Conservation (phyloP, 805 yeast genomes). For the Teunomyces funiuensis region DNA sequence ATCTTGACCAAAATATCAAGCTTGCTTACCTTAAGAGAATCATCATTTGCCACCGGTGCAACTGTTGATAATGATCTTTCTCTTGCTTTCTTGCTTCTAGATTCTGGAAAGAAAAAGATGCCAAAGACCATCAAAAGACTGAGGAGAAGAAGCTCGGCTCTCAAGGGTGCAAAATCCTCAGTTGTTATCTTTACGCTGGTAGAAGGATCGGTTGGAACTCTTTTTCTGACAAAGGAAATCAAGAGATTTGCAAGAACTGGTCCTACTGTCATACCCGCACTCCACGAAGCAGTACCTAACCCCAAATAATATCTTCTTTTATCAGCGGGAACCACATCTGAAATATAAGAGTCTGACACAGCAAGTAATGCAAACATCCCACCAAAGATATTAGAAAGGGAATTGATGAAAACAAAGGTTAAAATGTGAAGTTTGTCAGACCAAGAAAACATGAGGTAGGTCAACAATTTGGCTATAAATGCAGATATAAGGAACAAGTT, state of each 20-base stretch:
- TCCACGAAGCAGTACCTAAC: constrained; percentile 5
- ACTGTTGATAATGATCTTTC: constrained; percentile 14
- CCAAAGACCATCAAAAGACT: constrained; percentile 9
- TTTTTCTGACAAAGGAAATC: background rate
- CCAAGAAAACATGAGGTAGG: background rate
- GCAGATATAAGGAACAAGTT: background rate
- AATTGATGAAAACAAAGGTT: background rate
- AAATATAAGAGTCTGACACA: constrained; percentile 9
- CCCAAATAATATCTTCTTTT: constrained; percentile 10
- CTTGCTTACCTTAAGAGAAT: background rate
- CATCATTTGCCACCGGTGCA: background rate
- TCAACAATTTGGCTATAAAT: background rate
- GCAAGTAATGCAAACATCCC: constrained; percentile 7
- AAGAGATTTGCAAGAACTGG: constrained; percentile 9
- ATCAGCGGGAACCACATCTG: constrained; percentile 10
- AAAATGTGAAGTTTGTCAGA: background rate
- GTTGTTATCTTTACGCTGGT: background rate
- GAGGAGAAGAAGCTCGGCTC: constrained; percentile 4
- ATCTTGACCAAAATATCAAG: constrained; percentile 11
- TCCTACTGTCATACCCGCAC: constrained; percentile 9
- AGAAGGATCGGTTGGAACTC: background rate
- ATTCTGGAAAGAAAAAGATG: constrained; percentile 18
- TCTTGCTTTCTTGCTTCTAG: constrained; percentile 17
- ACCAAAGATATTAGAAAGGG: constrained; percentile 7
- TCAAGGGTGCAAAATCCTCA: constrained; percentile 2